Conservation (phyloP, 441 rosid genomes). For the Omphalea diandra region DNA sequence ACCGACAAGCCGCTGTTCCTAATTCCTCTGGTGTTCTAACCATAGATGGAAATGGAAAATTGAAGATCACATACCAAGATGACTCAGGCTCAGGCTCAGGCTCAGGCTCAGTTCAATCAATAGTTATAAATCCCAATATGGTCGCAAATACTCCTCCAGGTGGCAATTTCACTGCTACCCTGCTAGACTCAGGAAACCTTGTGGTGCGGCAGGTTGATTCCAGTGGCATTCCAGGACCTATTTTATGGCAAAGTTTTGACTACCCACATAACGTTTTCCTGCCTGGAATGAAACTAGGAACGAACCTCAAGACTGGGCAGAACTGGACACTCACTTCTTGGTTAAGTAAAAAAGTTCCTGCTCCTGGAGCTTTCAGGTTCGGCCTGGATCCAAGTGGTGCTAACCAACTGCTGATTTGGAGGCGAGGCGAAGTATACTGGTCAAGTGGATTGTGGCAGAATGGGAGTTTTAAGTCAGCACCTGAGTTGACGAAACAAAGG, state of each 20-base stretch:
- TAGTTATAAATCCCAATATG: conserved; percentile 34
- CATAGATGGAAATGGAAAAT: conserved; percentile 37
- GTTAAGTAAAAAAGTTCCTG: conserved; percentile 41
- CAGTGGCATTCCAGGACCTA: conserved; percentile 32
- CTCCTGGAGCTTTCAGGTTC: conserved; percentile 55
- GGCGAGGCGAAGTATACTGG: conserved; percentile 47
- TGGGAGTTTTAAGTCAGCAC: conserved; percentile 38
- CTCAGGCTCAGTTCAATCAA: no score
- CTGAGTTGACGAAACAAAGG: conserved; percentile 31
- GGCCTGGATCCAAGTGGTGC: conserved; percentile 48
- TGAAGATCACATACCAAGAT: conserved; percentile 42
- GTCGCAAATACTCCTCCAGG: not conserved
- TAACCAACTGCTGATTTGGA: conserved; percentile 49
- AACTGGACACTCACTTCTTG: conserved; percentile 50
- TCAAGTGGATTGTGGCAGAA: conserved; percentile 46
- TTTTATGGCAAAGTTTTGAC: conserved; percentile 65
- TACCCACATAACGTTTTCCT: conserved; percentile 48
- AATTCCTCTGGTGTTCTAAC: conserved; percentile 52
- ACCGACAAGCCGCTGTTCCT: conserved; percentile 38
- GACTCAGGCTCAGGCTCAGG: no score
- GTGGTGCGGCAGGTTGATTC: conserved; percentile 33
- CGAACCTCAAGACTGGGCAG: conserved; percentile 40
- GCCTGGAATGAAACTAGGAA: conserved; percentile 73
- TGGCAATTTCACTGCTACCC: conserved; percentile 34
- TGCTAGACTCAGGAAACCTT: conserved; percentile 49